Evolutionary conservation across 1,284 basidiomycete genomes (phyloP), one percentile per base, ranked within the genome.

Genomic region (Marasmius sp.): DNA sequence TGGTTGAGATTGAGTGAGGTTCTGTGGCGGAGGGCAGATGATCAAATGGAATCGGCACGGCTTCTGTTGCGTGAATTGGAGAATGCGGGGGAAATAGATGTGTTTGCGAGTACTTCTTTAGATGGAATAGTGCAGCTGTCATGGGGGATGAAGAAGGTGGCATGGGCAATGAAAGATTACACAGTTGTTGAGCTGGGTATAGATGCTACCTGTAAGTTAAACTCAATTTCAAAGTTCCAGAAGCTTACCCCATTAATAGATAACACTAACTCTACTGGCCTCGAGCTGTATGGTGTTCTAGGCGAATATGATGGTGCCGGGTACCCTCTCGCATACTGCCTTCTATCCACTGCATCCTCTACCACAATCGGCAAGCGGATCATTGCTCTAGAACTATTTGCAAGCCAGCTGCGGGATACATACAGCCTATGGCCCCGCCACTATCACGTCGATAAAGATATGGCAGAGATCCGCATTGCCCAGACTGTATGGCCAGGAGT

Each of bases 221-320:
- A 22, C 4, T 3, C 6, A 47, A 51, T 50, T 56, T 36, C 27
- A 37, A 50, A 18, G 18, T 50, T 38, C 38, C 34, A 12, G 11
- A 41, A 48, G 36, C 52, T 27, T 38, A 45, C 34, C 51, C 7
- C 10, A 3, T 6, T 51, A 18, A 49, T 54, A 74, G 74, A 70
- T 51, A 70, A 72, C 47, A 75, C 71, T 9, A 76, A 76, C 47
- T 64, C 69, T 5, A 68, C 63, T 41, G 61, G 74, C 53, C 69
- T 75, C 5, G 70, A 75, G 61, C 65, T 76, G 0, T 75, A 75
- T 52, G 68, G 64, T 22, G 59, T 75, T 34, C 63, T 76, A 47
- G 67, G 57, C 1, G 73, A 75, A 60, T 53, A 69, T 47, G 71
- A 76, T 58, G 68, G 68, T 61, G 67, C 69, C 7, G 72, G 74